Conservation (phyloP, 2,329 filamentous ascomycete genomes). For the Fusarium sp. region DNA sequence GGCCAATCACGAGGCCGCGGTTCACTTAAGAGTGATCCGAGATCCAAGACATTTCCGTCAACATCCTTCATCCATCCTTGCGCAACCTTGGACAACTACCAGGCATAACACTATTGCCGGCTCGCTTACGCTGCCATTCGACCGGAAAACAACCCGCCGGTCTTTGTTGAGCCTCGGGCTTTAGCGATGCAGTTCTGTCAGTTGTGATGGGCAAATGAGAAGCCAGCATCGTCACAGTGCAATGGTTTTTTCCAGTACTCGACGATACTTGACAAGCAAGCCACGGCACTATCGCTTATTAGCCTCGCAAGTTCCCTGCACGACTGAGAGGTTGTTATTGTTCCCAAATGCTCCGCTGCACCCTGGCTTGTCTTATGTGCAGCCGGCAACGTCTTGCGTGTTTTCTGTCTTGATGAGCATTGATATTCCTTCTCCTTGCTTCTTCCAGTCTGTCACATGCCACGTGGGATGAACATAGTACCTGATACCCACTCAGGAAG, state of each 20-base stretch:
- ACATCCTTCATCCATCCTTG: conserved; percentile 1
- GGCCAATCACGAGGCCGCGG: conserved; percentile 23
- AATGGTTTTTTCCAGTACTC: conserved; percentile 36
- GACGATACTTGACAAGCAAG: conserved; percentile 34
- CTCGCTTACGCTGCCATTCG: conserved; percentile 18
- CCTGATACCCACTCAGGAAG: conserved; percentile 21
- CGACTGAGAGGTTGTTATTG: background rate
- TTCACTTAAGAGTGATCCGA: conserved; percentile 21
- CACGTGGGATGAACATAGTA: conserved; percentile 36
- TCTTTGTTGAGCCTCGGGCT: conserved; percentile 14
- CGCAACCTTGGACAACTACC: background rate
- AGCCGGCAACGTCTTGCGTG: background rate
- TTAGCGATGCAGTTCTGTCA: conserved; percentile 33
- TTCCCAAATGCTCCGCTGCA: background rate
- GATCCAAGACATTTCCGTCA: conserved; percentile 29
- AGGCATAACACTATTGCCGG: background rate
- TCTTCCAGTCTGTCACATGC: conserved; percentile 35
- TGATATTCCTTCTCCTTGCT: conserved; percentile 17
- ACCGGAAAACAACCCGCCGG: conserved; percentile 13
- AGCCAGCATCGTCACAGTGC: conserved; percentile 36
- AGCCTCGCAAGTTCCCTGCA: conserved; percentile 26
- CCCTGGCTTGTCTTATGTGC: background rate
- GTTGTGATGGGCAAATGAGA: conserved; percentile 38
- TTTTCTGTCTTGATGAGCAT: background rate
- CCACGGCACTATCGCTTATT: conserved; percentile 37